phyloP scores from a whole-genome alignment of 768 basidiomycete species.

The Lactifluus piperatus region DNA sequence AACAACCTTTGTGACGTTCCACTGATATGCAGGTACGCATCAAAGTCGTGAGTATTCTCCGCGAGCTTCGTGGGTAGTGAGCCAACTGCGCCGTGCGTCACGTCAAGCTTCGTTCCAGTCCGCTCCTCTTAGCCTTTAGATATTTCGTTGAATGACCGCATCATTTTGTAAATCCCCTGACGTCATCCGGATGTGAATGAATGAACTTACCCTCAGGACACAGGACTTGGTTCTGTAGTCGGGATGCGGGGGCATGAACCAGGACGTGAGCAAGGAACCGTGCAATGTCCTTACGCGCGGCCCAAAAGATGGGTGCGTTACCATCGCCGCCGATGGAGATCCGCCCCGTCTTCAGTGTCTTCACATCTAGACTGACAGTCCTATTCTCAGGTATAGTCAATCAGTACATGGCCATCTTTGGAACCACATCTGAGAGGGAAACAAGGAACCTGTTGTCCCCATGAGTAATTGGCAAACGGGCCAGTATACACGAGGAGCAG shows the following conservation, averaged over 20 bases:
- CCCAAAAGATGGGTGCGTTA: conserved; percentile 15
- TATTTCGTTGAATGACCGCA: conserved; percentile 17
- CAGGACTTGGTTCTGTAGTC: conserved; percentile 11
- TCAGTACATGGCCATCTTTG: background rate
- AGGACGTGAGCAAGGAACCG: conserved; percentile 20
- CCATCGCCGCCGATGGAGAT: conserved; percentile 17
- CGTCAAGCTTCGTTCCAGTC: conserved; percentile 15
- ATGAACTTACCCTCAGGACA: conserved; percentile 13
- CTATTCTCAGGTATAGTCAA: background rate
- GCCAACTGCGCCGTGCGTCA: conserved; percentile 7
- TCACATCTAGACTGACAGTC: conserved; percentile 3
- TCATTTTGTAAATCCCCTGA: background rate
- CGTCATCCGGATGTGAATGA: background rate
- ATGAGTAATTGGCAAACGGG: conserved; percentile 15
- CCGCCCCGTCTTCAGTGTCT: conserved; percentile 13
- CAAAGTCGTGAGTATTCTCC: conserved; percentile 16
- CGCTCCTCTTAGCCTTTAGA: conserved; percentile 14
- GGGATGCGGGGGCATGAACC: conserved; percentile 12
- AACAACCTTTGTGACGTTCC: conserved; percentile 20
- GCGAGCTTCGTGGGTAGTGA: conserved; percentile 9
- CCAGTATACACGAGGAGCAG: conserved; percentile 18
- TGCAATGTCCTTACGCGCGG: conserved; percentile 18
- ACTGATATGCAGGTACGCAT: conserved; percentile 8
- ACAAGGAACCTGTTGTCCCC: background rate
- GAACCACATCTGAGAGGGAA: background rate